Evolutionary conservation across 2,329 filamentous ascomycete genomes (phyloP).

Genomic region (Pyrenophora graminea): DNA sequence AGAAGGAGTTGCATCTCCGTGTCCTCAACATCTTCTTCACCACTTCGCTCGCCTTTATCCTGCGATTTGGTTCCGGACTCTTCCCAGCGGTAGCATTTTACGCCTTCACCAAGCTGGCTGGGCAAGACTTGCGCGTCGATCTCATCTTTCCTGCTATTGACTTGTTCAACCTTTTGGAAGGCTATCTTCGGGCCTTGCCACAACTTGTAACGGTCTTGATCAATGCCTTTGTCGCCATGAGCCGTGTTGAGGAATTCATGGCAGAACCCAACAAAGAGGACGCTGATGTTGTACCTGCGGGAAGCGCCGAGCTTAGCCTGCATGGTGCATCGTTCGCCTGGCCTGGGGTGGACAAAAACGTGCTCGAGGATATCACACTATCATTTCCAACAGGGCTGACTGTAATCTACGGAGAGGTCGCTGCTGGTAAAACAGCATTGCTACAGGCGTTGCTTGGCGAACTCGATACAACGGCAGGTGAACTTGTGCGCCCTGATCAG

Average conservation of each 20-base stretch:
- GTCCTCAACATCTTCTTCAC: constrained; percentile 67
- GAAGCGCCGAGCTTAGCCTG: constrained; percentile 54
- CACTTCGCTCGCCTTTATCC: constrained; percentile 68
- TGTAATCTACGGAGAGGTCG: constrained; percentile 67
- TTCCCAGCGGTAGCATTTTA: constrained; percentile 83
- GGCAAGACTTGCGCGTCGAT: constrained; percentile 71
- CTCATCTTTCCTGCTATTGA: constrained; percentile 86
- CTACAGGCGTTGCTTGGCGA: constrained; percentile 64
- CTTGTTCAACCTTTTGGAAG: constrained; percentile 76
- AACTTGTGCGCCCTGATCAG: constrained; percentile 58
- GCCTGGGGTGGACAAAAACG: constrained; percentile 67
- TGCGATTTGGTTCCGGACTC: constrained; percentile 70
- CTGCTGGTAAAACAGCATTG: constrained; percentile 65
- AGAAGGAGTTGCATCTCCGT: constrained; percentile 68
- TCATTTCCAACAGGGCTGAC: constrained; percentile 62
- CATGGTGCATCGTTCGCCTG: constrained; percentile 74
- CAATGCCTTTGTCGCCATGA: constrained; percentile 81
- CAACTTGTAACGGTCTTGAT: constrained; percentile 74
- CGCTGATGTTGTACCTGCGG: constrained; percentile 45
- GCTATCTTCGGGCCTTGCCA: constrained; percentile 74
- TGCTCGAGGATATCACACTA: constrained; percentile 60
- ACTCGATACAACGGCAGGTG: constrained; percentile 58
- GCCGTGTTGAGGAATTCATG: constrained; percentile 86
- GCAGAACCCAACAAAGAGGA: constrained; percentile 75
- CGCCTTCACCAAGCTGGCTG: constrained; percentile 74